Percentiles rank a stretch among this genome's conserved stretches.
These are phyloP conservation scores for Amanita pallidorosea DNA, from an alignment of 768 basidiomycete species.

Conservation along the genomic window DNA sequence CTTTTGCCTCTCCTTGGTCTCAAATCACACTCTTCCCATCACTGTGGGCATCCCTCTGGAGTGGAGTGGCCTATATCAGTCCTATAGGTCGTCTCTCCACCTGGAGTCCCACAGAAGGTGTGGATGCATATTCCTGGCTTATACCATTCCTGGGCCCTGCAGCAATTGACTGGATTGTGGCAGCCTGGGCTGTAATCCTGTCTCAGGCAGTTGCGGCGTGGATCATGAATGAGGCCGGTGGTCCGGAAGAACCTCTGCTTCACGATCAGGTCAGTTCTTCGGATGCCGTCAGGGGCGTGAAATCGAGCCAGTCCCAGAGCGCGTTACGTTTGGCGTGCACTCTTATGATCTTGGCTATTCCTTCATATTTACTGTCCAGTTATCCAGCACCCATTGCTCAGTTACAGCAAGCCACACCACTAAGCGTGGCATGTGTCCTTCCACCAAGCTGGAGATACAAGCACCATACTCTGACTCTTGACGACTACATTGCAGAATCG, in stretches of 20 bases:
- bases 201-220: constrained; percentile 43
- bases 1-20: constrained; percentile 24
- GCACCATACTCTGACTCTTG: constrained; percentile 30
- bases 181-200: constrained; percentile 63
- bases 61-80: constrained; percentile 36
- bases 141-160: constrained; percentile 43
- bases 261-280: constrained; percentile 7
- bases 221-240: constrained; percentile 36
- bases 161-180: constrained; percentile 63
- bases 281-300: constrained; percentile 2
- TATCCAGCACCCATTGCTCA: constrained; percentile 27
- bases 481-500: constrained; percentile 56
- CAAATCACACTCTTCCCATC: constrained; percentile 54
- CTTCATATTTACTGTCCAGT: constrained; percentile 36
- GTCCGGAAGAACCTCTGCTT: constrained; percentile 10
- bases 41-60: constrained; percentile 61
- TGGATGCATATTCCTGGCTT: constrained; percentile 56
- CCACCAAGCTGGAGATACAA: constrained; percentile 36
- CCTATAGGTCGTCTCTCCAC: constrained; percentile 63
- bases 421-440: constrained; percentile 59
- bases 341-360: constrained; percentile 38
- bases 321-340: constrained; percentile 19
- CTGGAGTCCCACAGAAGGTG: constrained; percentile 53
- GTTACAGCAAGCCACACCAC: constrained; percentile 34
- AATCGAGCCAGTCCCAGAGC: background rate